Percentiles rank a stretch among this genome's conserved stretches.
These are phyloP conservation scores for Suillus discolor DNA, from an alignment of 768 basidiomycete species.

Conservation along the genomic window DNA sequence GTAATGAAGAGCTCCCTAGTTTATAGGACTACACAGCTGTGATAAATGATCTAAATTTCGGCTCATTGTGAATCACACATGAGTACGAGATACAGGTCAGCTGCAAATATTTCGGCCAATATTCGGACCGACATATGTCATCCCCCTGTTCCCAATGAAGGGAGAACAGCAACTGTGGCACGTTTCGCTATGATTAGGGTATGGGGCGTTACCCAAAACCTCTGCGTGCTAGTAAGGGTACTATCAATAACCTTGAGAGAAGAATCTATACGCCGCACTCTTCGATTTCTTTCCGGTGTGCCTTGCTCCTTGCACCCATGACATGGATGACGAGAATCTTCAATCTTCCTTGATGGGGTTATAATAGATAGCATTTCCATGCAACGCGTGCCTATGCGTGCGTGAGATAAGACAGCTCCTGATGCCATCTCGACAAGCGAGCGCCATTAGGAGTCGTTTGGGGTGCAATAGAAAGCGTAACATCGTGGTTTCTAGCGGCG, in stretches of 20 bases:
- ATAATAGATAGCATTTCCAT: neutral
- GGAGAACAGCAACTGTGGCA: neutral
- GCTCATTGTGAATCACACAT: neutral
- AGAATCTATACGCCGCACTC: slow-evolving; percentile 8
- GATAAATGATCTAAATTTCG: neutral
- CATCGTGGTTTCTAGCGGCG: slow-evolving; percentile 1
- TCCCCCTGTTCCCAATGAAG: neutral
- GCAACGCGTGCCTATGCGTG: slow-evolving; percentile 13
- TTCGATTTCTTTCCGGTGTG: slow-evolving; percentile 13
- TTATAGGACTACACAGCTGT: neutral
- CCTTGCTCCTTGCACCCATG: slow-evolving; percentile 7
- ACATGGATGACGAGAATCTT: slow-evolving; percentile 17
- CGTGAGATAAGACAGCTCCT: slow-evolving; percentile 18
- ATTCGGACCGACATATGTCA: neutral
- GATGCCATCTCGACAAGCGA: slow-evolving; percentile 39
- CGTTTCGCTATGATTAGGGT: neutral
- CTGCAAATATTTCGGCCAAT: neutral
- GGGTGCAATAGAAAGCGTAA: slow-evolving; percentile 13
- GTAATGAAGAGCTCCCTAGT: neutral
- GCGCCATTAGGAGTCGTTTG: slow-evolving; percentile 37
- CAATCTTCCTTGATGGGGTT: neutral
- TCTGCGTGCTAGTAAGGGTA: neutral
- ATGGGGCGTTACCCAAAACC: neutral
- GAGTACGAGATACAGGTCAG: neutral
- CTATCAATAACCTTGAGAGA: neutral